Base-by-base conservation (phyloP, 169 alveolate species). In the Eimeria brunetti region DNA sequence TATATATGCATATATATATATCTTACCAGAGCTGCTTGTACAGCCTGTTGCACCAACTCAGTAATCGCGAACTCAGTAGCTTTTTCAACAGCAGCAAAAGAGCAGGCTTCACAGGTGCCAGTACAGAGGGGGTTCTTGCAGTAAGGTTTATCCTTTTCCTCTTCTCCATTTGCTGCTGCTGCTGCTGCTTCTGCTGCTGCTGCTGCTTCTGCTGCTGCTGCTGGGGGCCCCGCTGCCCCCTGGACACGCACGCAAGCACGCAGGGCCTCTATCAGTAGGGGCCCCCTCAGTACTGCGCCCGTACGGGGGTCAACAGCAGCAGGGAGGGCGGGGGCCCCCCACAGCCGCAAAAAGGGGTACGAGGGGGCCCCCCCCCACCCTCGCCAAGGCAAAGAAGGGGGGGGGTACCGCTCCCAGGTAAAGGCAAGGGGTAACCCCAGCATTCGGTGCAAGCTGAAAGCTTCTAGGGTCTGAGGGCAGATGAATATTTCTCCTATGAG, bases 21-120 rank as follows among this genome's bases (percentile, higher is more conserved):
- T 51, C 92, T 36, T 62, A 85, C 92, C 69, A 85, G 81, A 20
- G 92, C 92, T 38, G 51, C n/a, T n/a, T 62, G 80, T 36, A 85
- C 92, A 62, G 92, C 92, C 81, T 85, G 81, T 41, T 85, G 92
- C 92, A 85, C 78, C 60, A 85, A 24, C 30, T 85, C 92, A 11
- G 80, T 62, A 49, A 27, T 30, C 16, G 92, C 92, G 11, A 85
- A 22, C 4, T 60, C 81, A 5, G 81, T 85, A 24, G 81, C 92
- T 49, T 41, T 58, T 41, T 85, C 92, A 30, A 85, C 67, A 24
- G 81, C n/a, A 8, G 53, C 53, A 33, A 33, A 41, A 41, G 60
- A 22, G 1, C 60, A 12, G 22, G 67, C 20, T 44, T 41, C 81
- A 49, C 80, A 85, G 1, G 38, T 41, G 58, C 53, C 67, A 5